Evolutionary conservation across 345 rosid species (phyloP).

Genomic region (Chamaenerion angustifolium): DNA sequence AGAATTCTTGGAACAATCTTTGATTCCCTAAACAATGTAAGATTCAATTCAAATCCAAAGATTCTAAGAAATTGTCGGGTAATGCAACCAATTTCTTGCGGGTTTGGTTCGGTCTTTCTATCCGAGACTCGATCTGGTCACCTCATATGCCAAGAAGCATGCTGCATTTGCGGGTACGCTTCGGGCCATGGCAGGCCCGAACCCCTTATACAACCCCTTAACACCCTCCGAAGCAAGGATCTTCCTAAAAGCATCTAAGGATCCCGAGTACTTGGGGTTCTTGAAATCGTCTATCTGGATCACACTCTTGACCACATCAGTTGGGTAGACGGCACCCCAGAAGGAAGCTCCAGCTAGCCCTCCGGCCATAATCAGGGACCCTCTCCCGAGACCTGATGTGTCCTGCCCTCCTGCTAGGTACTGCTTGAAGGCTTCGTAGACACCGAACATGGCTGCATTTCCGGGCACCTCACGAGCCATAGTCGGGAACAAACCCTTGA

Average conservation of each 20-base stretch:
- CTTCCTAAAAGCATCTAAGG: constrained; percentile 59
- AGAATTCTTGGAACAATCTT: background rate
- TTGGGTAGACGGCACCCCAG: constrained; percentile 79
- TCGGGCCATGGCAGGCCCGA: constrained; percentile 90
- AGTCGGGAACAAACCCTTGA: constrained; percentile 91
- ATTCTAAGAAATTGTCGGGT: too few species aligned
- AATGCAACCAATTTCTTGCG: too few species aligned
- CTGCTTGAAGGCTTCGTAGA: constrained; percentile 69
- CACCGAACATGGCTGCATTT: constrained; percentile 83
- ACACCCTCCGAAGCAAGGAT: constrained; percentile 66
- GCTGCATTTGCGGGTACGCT: constrained; percentile 98
- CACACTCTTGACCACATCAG: constrained; percentile 90
- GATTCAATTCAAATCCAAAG: background rate
- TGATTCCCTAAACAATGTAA: too few species aligned
- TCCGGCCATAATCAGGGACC: constrained; percentile 68
- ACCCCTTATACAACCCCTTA: constrained; percentile 92
- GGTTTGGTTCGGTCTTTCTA: constrained; percentile 11
- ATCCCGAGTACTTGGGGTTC: constrained; percentile 66
- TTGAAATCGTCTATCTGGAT: constrained; percentile 84
- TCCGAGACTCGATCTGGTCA: constrained; percentile 73
- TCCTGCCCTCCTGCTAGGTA: constrained; percentile 74
- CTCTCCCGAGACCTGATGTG: constrained; percentile 81
- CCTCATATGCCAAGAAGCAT: constrained; percentile 87
- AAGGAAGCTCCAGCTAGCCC: constrained; percentile 86
- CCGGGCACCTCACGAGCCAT: constrained; percentile 92